Conservation (phyloP, 1,284 basidiomycete genomes). For the Ganoderma leucocontextum region DNA sequence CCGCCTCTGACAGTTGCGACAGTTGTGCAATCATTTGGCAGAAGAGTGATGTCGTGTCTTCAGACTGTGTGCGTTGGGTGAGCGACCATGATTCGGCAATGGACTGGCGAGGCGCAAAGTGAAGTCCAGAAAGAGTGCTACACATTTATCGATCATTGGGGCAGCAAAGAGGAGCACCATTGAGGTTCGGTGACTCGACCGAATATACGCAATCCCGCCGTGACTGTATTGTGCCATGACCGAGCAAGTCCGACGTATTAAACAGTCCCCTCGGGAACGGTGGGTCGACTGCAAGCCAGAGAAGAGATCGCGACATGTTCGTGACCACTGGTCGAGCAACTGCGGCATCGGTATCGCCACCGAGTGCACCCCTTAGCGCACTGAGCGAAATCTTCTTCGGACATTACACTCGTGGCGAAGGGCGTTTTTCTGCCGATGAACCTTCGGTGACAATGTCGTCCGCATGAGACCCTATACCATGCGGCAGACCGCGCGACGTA, state of each 20-base stretch:
- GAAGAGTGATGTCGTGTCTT: slow-evolving; percentile 80
- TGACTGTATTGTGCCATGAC: background rate
- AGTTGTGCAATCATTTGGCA: slow-evolving; percentile 91
- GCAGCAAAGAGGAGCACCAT: background rate
- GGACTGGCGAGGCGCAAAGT: background rate
- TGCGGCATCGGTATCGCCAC: background rate
- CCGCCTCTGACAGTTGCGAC: slow-evolving; percentile 75
- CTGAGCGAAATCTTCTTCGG: slow-evolving; percentile 5
- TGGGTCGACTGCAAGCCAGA: background rate
- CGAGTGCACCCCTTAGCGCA: background rate
- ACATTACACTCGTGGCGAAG: slow-evolving; percentile 2
- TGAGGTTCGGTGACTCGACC: background rate
- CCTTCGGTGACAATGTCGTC: slow-evolving; percentile 7
- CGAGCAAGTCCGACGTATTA: background rate
- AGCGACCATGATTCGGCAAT: background rate
- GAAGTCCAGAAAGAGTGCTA: background rate
- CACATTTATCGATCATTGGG: background rate
- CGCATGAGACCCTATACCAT: slow-evolving; percentile 2
- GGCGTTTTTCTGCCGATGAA: slow-evolving; percentile 8
- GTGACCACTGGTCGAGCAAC: background rate
- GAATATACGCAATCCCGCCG: background rate
- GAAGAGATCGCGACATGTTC: background rate
- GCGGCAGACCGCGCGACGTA: slow-evolving; percentile 10
- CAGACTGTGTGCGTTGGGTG: slow-evolving; percentile 56
- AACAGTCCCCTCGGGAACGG: background rate